Conservation (phyloP, 768 basidiomycete species). For the Russula ochroleuca region DNA sequence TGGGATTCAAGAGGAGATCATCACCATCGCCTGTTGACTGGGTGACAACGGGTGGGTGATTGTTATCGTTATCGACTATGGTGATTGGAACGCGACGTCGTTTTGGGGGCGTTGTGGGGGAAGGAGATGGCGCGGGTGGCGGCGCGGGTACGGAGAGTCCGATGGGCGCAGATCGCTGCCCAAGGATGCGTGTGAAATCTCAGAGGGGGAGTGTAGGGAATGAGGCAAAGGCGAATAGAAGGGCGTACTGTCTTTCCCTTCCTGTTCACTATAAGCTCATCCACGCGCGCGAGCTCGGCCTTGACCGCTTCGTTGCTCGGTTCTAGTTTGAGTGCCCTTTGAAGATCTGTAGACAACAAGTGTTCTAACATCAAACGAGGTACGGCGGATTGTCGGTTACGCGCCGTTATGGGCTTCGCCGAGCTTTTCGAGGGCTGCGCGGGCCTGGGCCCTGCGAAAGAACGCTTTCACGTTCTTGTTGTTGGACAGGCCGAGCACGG, state of each 20-base stretch:
- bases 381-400: constrained; percentile 23
- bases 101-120: constrained; percentile 29
- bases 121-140: neutral
- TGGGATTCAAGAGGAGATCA: constrained; percentile 22
- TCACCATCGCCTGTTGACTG: neutral
- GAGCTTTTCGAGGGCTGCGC: constrained; percentile 50
- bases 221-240: neutral
- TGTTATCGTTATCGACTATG: constrained; percentile 43
- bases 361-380: constrained; percentile 5
- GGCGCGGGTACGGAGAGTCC: constrained; percentile 20
- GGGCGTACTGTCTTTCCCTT: constrained; percentile 32
- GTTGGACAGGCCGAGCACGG: constrained; percentile 50
- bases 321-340: constrained; percentile 54
- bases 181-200: neutral
- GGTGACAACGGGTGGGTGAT: constrained; percentile 8
- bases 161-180: constrained; percentile 33
- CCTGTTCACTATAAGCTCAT: constrained; percentile 37
- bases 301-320: constrained; percentile 59
- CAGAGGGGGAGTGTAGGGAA: neutral
- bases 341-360: constrained; percentile 48
- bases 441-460: constrained; percentile 74
- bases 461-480: constrained; percentile 69
- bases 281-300: constrained; percentile 55
- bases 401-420: constrained; percentile 61
- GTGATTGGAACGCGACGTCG: constrained; percentile 62